Percentiles rank a stretch among this genome's conserved stretches.
Evolutionary conservation across 495 filamentous ascomycete species (phyloP).

Genomic region (Annulohypoxylon maeteangense): DNA sequence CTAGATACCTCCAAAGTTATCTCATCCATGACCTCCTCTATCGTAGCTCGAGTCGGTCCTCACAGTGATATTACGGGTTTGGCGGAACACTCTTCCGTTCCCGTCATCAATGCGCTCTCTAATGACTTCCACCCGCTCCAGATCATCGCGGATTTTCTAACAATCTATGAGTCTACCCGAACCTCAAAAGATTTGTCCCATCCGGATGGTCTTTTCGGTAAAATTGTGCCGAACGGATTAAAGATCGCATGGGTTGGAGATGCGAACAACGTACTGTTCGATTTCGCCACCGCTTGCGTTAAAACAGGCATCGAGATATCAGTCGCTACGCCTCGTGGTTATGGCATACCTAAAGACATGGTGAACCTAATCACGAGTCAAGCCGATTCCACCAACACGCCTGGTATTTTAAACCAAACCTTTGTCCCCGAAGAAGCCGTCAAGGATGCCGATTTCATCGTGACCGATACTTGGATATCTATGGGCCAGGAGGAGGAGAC

Average conservation of each 20-base stretch:
- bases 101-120: constrained; percentile 94
- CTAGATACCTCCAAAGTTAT: constrained; percentile 89
- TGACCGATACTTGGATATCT: constrained; percentile 97
- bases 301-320: constrained; percentile 88
- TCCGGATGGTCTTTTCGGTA: constrained; percentile 15
- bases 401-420: constrained; percentile 79
- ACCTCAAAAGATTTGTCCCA: constrained; percentile 59
- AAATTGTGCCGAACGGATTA: constrained; percentile 77
- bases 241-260: constrained; percentile 97
- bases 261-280: constrained; percentile 95
- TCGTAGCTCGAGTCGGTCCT: constrained; percentile 87
- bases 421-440: constrained; percentile 87
- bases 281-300: constrained; percentile 83
- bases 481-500: constrained; percentile 96
- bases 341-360: constrained; percentile 80
- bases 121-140: constrained; percentile 92
- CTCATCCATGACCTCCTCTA: constrained; percentile 89
- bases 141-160: constrained; percentile 90
- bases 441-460: constrained; percentile 85
- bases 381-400: constrained; percentile 61
- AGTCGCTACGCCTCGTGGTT: constrained; percentile 86
- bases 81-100: constrained; percentile 82
- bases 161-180: constrained; percentile 74
- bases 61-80: constrained; percentile 84
- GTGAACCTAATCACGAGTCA: constrained; percentile 71